phyloP scores from a whole-genome alignment of 768 basidiomycete species.

The Asterophora lycoperdoides region DNA sequence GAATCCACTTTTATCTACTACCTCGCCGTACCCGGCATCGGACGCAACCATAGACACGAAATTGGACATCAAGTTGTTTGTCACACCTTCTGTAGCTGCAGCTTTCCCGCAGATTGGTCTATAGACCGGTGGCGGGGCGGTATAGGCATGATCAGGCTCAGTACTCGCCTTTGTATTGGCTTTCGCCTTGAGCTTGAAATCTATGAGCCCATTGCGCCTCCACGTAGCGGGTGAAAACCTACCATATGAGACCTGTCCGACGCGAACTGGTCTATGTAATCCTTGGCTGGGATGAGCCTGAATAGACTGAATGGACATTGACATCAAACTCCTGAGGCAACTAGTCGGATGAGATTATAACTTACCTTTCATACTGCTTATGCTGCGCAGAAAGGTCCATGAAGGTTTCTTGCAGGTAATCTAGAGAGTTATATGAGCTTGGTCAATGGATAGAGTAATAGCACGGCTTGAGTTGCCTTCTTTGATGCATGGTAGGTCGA shows the following conservation, averaged over 20 bases:
- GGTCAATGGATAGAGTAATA: background rate
- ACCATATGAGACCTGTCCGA: conserved; percentile 80
- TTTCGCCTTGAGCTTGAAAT: conserved; percentile 7
- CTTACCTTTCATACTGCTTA: conserved; percentile 45
- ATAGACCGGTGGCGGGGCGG: conserved; percentile 46
- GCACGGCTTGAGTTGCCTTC: conserved; percentile 43
- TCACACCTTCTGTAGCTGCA: conserved; percentile 34
- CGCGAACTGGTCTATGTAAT: conserved; percentile 57
- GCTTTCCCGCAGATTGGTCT: conserved; percentile 42
- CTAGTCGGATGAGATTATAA: background rate
- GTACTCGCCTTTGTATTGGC: background rate
- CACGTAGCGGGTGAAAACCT: conserved; percentile 15
- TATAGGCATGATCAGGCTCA: conserved; percentile 26
- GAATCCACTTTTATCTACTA: conserved; percentile 28
- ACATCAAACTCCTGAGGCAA: background rate
- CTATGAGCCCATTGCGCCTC: background rate
- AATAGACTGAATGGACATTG: conserved; percentile 45
- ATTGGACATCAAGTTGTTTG: conserved; percentile 53
- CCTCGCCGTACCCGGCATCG: conserved; percentile 35
- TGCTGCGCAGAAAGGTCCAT: conserved; percentile 31
- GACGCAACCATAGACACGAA: conserved; percentile 48
- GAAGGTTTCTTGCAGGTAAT: conserved; percentile 46
- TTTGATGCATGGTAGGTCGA: conserved; percentile 48
- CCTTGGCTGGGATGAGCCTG: conserved; percentile 50
- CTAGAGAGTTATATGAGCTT: conserved; percentile 25